Base-by-base conservation (phyloP, 2,329 filamentous ascomycete species). In the Phyllosticta capitalensis region DNA sequence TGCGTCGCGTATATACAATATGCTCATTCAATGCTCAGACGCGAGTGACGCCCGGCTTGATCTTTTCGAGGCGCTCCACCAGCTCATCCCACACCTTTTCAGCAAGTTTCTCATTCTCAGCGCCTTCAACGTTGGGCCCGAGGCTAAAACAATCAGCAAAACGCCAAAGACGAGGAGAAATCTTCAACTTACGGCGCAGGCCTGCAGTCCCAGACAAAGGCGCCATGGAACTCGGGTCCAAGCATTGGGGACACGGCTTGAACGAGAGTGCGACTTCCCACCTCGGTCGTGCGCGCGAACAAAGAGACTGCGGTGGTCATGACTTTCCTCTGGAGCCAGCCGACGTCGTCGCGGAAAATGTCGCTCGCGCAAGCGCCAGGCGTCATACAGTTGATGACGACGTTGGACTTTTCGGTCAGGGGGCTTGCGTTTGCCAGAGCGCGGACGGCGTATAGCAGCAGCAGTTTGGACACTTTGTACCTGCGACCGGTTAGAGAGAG, bases 291-390 rank as follows among this genome's bases (percentile, higher is more conserved):
- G 7, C 67, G 63, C 2, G 57, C 65, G 17, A 69, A 21, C 7
- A 67, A 2, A 0, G 21, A 22, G 19, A 52, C 19, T 19, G 57
- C 2, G n/a, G 17, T 2, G 6, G 45, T 30, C 14, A 65, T 52
- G 3, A 57, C 14, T 2, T 45, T 19, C 24, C 38, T 21, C 2
- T 33, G 9, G 3, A 64, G 9, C 62, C 59, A 61, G 1, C 24
- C 14, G 9, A 57, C 55, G 9, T 65, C 63, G 38, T 71, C 66
- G 9, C 68, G 63, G 56, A 68, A 64, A 9, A 71, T 55, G 49
- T 67, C 63, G 49, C 62, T 67, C 33, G 63, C 59, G 63, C 72
- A 74, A 0, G 68, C 62, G 1, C 73, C 72, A 1, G 73, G 72
- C n/a, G 66, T 71, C 3, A 72, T 61, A 20, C 60, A 61, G 49